These are phyloP conservation scores for Drechslerella dactyloides DNA, from an alignment of 2,329 filamentous ascomycete species.

Conservation along the genomic window DNA sequence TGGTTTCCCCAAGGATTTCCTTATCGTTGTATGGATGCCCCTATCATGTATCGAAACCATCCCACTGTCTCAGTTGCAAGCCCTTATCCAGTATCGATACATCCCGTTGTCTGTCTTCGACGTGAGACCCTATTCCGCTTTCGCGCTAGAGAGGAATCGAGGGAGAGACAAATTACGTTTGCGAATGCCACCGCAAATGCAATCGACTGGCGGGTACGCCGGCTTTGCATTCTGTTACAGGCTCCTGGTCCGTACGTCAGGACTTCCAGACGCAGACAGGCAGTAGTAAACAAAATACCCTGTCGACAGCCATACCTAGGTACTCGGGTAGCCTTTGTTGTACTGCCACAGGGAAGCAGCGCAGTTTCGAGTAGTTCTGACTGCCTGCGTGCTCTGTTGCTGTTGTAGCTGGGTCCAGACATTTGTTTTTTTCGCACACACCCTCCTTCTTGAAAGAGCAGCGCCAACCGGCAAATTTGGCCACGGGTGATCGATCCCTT, in stretches of 20 bases:
- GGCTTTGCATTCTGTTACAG: conserved; percentile 4
- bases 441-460: conserved; percentile 51
- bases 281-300: neutral
- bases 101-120: conserved; percentile 33
- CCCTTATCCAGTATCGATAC: conserved; percentile 32
- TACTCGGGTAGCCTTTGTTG: too few species aligned
- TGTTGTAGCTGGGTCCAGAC: neutral
- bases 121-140: conserved; percentile 32
- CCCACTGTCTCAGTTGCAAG: conserved; percentile 47
- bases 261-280: neutral
- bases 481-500: conserved; percentile 41
- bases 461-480: conserved; percentile 48
- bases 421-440: conserved; percentile 23
- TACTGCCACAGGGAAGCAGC: too few species aligned
- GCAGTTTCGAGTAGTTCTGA: too few species aligned
- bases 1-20: conserved; percentile 36
- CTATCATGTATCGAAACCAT: conserved; percentile 47
- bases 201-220: conserved; percentile 20
- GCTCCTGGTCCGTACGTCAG: neutral
- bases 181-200: conserved; percentile 21
- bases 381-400: neutral
- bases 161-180: conserved; percentile 50
- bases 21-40: conserved; percentile 35
- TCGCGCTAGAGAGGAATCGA: conserved; percentile 26
- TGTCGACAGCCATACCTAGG: neutral